These are phyloP conservation scores for Scenedesmus sp. DNA, from an alignment of 163 green algal species.

Conservation along the genomic window DNA sequence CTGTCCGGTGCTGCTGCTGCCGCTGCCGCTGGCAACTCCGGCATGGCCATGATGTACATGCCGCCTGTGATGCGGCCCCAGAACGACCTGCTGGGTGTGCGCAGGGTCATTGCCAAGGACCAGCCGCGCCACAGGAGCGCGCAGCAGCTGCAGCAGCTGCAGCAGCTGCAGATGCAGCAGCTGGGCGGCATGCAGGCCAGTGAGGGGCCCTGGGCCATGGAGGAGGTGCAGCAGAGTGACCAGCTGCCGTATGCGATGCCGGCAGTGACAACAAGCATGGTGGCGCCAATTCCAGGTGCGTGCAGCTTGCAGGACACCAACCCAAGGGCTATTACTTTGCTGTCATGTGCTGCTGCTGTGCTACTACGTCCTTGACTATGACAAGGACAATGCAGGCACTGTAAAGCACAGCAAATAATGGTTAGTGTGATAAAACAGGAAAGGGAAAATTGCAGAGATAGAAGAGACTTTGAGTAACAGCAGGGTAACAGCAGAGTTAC, in stretches of 20 bases:
- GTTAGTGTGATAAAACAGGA: too few species aligned
- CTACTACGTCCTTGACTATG: too few species aligned
- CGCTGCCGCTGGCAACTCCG: neutral
- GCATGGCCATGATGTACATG: neutral
- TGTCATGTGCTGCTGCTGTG: too few species aligned
- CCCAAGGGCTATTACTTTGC: neutral
- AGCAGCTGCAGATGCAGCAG: slow-evolving; percentile 8
- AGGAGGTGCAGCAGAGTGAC: neutral
- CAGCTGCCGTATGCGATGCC: neutral
- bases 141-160: neutral
- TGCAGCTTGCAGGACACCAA: neutral
- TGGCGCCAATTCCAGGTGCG: neutral
- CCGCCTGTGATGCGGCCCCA: neutral
- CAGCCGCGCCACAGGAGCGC: slow-evolving; percentile 24
- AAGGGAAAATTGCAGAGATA: neutral
- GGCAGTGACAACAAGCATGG: neutral
- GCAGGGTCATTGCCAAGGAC: slow-evolving; percentile 27
- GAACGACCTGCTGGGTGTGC: slow-evolving; percentile 15
- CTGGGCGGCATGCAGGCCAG: neutral
- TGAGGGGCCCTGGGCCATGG: neutral
- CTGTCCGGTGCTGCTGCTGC: neutral
- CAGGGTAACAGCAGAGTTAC: neutral
- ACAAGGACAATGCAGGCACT: too few species aligned
- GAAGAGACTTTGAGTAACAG: neutral
- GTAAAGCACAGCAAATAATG: too few species aligned